Conservation (phyloP, 345 rosid species). For the Noccaea caerulescens region DNA sequence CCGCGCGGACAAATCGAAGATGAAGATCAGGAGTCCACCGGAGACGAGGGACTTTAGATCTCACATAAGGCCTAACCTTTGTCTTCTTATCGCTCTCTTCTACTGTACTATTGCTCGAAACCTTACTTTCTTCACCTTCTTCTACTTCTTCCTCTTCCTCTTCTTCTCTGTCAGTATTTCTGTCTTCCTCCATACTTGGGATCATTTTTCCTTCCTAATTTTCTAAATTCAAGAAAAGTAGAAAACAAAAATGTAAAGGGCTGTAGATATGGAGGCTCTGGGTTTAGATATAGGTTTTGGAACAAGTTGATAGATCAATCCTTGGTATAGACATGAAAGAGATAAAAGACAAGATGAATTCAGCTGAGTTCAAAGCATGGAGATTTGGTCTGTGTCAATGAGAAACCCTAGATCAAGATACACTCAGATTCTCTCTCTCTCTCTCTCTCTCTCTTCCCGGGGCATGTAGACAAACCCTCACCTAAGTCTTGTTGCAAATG, state of each 20-base stretch:
- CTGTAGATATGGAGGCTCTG: background rate
- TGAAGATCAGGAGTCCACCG: constrained; percentile 95
- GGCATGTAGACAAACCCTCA: constrained; percentile 40
- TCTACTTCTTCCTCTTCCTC: constrained; percentile 18
- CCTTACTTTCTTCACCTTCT: constrained; percentile 52
- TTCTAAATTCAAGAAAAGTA: background rate
- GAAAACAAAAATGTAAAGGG: background rate
- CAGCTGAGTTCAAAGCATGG: constrained; percentile 31
- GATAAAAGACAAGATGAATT: constrained; percentile 28
- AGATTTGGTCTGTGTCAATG: constrained; percentile 35
- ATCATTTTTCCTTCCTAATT: constrained; percentile 16
- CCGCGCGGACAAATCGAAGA: constrained; percentile 72
- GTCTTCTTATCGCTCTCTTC: constrained; percentile 71
- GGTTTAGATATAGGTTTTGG: constrained; percentile 14
- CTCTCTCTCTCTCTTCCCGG: constrained; percentile 34
- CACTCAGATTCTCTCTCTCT: constrained; percentile 33
- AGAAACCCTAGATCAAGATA: constrained; percentile 47
- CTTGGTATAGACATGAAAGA: constrained; percentile 32
- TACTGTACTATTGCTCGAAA: constrained; percentile 87
- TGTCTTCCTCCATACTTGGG: constrained; percentile 23
- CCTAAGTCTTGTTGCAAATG: constrained; percentile 45
- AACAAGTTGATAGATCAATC: constrained; percentile 24
- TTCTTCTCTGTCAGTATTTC: constrained; percentile 15
- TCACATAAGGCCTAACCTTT: constrained; percentile 67
- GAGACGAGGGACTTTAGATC: constrained; percentile 80